These are phyloP conservation scores for Quercus alba DNA, from an alignment of 306 rosid genomes.

Conservation along the genomic window DNA sequence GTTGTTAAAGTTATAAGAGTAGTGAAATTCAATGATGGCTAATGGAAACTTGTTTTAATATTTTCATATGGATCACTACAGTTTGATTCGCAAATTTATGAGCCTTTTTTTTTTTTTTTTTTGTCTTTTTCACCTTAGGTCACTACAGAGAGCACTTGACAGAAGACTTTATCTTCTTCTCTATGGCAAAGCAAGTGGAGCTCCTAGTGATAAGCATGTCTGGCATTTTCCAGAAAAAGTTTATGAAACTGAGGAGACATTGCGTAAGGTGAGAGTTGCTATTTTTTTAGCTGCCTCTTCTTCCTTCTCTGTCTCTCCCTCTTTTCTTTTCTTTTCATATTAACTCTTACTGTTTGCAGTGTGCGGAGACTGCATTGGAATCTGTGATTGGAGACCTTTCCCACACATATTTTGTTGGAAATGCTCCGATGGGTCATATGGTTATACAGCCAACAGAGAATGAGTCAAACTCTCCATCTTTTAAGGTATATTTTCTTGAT, in stretches of 20 bases:
- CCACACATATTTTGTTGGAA: constrained; percentile 87
- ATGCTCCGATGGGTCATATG: constrained; percentile 93
- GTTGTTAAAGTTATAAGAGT: neutral
- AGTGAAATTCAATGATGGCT: too few relatives aligned
- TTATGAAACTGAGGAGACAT: constrained; percentile 74
- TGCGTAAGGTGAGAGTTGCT: constrained; percentile 53
- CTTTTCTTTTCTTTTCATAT: neutral
- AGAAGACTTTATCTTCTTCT: constrained; percentile 83
- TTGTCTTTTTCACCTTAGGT: constrained; percentile 42
- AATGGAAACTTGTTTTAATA: neutral
- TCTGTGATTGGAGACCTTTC: constrained; percentile 80
- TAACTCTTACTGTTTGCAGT: constrained; percentile 40
- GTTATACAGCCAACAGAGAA: constrained; percentile 47
- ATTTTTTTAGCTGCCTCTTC: constrained; percentile 7
- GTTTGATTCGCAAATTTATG: neutral
- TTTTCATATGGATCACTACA: neutral
- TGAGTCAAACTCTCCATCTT: constrained; percentile 34
- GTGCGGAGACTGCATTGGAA: constrained; percentile 82
- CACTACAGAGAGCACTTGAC: constrained; percentile 91
- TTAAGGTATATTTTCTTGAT: constrained; percentile 49
- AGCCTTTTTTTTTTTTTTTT: neutral
- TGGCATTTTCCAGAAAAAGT: constrained; percentile 92
- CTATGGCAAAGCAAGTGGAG: constrained; percentile 49
- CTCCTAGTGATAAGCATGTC: constrained; percentile 52
- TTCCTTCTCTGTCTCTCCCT: neutral